phyloP scores from a whole-genome alignment of 371 early-diverging fungal species.

The Dichotomocladium elegans region DNA sequence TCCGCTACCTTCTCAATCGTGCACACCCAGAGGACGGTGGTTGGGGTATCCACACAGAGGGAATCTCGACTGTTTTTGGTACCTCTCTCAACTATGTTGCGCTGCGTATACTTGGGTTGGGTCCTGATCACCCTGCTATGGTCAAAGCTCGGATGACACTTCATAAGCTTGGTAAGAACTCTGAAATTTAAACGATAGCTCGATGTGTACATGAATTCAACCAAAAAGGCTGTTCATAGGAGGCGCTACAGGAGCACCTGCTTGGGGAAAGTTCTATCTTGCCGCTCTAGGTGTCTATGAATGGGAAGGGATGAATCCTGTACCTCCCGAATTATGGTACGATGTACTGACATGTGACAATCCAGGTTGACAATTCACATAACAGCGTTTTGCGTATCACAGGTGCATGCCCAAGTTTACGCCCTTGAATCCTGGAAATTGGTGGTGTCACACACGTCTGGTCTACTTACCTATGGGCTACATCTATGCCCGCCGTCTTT shows the following conservation, averaged over 20 bases:
- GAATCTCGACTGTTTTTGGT: conserved; percentile 91
- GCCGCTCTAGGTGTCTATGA: conserved; percentile 87
- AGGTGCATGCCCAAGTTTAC: conserved; percentile 80
- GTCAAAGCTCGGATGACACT: conserved; percentile 81
- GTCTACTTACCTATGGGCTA: conserved; percentile 96
- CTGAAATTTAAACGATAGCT: not conserved
- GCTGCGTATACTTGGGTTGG: conserved; percentile 86
- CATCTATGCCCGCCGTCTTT: conserved; percentile 72
- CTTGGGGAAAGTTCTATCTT: conserved; percentile 99
- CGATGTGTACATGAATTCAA: not conserved
- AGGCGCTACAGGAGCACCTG: conserved; percentile 81
- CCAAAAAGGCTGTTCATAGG: conserved; percentile 32
- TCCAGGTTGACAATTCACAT: not conserved
- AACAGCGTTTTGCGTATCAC: not conserved
- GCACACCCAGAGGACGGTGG: conserved; percentile 88
- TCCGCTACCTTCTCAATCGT: conserved; percentile 82
- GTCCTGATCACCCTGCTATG: conserved; percentile 84
- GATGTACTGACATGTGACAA: not conserved
- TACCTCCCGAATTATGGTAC: conserved; percentile 93
- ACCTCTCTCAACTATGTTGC: conserved; percentile 92
- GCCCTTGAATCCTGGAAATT: conserved; percentile 87
- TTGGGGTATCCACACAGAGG: conserved; percentile 96
- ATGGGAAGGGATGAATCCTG: conserved; percentile 93
- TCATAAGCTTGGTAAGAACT: conserved; percentile 66
- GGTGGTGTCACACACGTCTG: conserved; percentile 90